Percentiles rank a stretch among this genome's conserved stretches.
phyloP scores from a whole-genome alignment of 163 green algal genomes.

The Chlorella variabilis region DNA sequence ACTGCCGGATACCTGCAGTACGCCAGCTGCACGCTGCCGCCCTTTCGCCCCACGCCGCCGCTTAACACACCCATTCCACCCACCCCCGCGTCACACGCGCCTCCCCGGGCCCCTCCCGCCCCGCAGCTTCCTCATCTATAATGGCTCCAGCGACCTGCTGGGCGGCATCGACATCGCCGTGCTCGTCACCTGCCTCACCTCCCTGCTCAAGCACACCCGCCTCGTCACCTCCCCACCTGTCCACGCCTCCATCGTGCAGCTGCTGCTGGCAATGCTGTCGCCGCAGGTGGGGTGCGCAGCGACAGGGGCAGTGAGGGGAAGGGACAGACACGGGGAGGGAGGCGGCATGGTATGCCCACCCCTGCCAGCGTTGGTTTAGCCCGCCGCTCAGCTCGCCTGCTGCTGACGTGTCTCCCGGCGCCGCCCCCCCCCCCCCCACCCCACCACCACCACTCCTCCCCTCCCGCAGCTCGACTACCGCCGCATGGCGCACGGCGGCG shows the following conservation, averaged over 20 bases:
- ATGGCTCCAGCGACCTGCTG: slow-evolving; percentile 56
- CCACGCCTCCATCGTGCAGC: slow-evolving; percentile 68
- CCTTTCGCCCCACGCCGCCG: too few relatives aligned
- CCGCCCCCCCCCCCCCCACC: not conserved
- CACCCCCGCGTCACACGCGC: not conserved
- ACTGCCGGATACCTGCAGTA: not conserved
- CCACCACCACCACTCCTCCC: not conserved
- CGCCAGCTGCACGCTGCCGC: too few relatives aligned
- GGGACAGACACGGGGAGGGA: too few relatives aligned
- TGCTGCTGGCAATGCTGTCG: slow-evolving; percentile 78
- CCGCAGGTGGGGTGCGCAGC: slow-evolving; percentile 45
- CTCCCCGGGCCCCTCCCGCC: too few relatives aligned
- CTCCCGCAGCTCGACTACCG: slow-evolving; percentile 29
- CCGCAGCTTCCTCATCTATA: slow-evolving; percentile 30
- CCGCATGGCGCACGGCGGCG: not conserved
- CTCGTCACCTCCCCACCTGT: slow-evolving; percentile 67
- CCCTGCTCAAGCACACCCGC: slow-evolving; percentile 51
- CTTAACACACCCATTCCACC: too few relatives aligned
- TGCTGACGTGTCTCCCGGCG: too few relatives aligned
- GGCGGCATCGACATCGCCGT: slow-evolving; percentile 51
- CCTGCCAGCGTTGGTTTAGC: not conserved
- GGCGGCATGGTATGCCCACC: not conserved
- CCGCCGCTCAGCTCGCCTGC: too few relatives aligned
- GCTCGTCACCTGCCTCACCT: slow-evolving; percentile 57
- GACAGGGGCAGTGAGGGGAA: too few relatives aligned